Conservation (phyloP, 1,284 basidiomycete genomes). For the Apiotrichum sp. region DNA sequence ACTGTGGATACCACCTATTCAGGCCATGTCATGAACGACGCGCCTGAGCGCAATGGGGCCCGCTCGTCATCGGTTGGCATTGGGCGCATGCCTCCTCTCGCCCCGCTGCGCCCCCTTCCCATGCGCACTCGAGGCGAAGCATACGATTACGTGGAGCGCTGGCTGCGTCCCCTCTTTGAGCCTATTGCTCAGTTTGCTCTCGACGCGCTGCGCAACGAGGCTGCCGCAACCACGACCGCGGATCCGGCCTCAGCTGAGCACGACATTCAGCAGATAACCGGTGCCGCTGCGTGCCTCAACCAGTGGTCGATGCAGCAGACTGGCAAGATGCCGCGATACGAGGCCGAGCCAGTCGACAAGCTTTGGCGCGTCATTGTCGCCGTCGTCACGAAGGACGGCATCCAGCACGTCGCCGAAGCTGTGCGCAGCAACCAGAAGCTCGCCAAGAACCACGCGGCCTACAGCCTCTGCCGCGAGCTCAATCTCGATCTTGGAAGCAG, state of each 20-base stretch:
- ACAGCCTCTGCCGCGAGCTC: conserved; percentile 25
- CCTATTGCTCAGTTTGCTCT: conserved; percentile 29
- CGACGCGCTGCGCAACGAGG: conserved; percentile 11
- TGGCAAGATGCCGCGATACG: conserved; percentile 1
- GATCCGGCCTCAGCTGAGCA: conserved; percentile 2
- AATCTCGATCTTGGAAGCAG: conserved; percentile 2
- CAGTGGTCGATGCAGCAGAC: not conserved
- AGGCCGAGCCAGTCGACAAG: not conserved
- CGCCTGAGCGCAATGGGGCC: no score
- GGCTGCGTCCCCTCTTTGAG: conserved; percentile 34
- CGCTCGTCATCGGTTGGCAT: not conserved
- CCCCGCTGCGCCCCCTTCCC: not conserved
- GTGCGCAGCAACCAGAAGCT: conserved; percentile 26
- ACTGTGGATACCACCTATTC: no score
- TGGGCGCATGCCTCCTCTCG: not conserved
- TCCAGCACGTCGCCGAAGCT: conserved; percentile 18
- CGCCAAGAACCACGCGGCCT: conserved; percentile 31
- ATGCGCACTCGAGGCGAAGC: conserved; percentile 29
- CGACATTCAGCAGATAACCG: not conserved
- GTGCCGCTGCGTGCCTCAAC: conserved; percentile 5
- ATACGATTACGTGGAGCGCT: conserved; percentile 25
- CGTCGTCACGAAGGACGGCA: conserved; percentile 2
- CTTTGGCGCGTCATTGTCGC: not conserved
- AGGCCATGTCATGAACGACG: no score
- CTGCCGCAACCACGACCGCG: not conserved